Base-by-base conservation (phyloP, 2,329 filamentous ascomycete species). In the Rutstroemia sp. region DNA sequence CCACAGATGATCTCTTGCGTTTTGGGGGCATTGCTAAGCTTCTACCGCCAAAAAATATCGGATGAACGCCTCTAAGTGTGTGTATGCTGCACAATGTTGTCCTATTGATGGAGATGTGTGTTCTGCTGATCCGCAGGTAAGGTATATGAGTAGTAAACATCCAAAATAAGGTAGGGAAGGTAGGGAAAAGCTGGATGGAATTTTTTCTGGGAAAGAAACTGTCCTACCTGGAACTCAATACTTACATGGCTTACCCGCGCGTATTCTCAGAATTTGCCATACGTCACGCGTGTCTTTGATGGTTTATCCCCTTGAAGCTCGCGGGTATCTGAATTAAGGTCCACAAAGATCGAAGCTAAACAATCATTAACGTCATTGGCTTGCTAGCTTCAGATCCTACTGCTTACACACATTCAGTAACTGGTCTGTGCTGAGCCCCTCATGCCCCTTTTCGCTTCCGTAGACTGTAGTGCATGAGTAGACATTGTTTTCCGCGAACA, bases 1-100 rank as follows among this genome's bases (percentile, higher is more conserved):
- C 60, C 5, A 59, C 47, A 4, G 64, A 61, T 8, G 64, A 65
- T 58, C 66, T 66, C 57, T 66, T 68, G 19, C 63, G 65, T 47
- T 68, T 69, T 0, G 64, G 64, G 57, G 63, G 61, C 67, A 68
- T 68, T 42, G 50, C 40, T 25, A 51, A 16, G 25, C 39, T 17
- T 12, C 19, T 34, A 34, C 30, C 5, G 23, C 16, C 19, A 34
- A 16, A 50, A 42, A 10, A 27, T n/a, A 4, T 14, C 27, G 5
- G 27, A 16, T 10, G 27, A 45, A 12, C 9, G 16, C 17, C n/a
- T 14, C 10, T 9, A 19, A 4, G 23, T 36, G 25, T 55, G n/a
- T 34, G 44, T 42, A n/a, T 10, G 34, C 38, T 17, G 8, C 46
- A 12, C 14, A 36, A 44, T 17, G 25, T 45, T 17, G 38, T 14